A percentile compares a stretch with the other conserved stretches of the same genome.
phyloP scores from a whole-genome alignment of 176 grass and related monocot genomes.

The Avena eriantha region DNA sequence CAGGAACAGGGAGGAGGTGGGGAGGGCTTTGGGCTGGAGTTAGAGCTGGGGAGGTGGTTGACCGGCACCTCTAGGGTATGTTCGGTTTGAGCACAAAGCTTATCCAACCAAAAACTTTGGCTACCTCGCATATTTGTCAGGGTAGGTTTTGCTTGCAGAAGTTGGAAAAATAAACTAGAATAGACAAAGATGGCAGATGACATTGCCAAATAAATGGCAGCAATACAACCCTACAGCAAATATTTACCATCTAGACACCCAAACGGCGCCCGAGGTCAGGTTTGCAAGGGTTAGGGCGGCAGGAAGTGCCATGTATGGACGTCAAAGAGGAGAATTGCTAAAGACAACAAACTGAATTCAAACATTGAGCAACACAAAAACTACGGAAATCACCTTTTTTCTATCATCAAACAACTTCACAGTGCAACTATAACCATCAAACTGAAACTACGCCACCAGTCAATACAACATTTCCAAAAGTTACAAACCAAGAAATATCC shows the following conservation, averaged over 20 bases:
- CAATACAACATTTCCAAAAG: background rate
- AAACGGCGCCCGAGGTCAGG: too few species aligned
- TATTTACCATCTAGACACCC: background rate
- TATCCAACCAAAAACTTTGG: background rate
- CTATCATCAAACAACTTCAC: background rate
- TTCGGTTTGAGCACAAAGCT: background rate
- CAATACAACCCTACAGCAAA: background rate
- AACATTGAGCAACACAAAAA: background rate
- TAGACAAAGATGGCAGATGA: background rate
- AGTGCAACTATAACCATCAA: background rate
- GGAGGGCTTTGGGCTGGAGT: background rate
- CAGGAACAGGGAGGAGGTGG: background rate
- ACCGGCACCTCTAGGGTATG: background rate
- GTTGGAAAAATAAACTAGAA: background rate
- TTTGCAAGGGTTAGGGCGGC: too few species aligned
- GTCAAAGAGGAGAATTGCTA: background rate
- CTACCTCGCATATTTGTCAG: background rate
- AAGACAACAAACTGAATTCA: conserved; percentile 2
- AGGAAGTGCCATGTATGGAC: background rate
- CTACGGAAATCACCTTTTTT: background rate
- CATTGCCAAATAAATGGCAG: background rate
- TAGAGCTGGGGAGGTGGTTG: background rate
- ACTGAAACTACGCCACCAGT: conserved; percentile 4
- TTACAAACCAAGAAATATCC: background rate
- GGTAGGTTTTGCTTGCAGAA: background rate